Percentiles rank a stretch among this genome's conserved stretches.
Evolutionary conservation across 768 basidiomycete genomes (phyloP).

Genomic region (Hysterangium stoloniferum): DNA sequence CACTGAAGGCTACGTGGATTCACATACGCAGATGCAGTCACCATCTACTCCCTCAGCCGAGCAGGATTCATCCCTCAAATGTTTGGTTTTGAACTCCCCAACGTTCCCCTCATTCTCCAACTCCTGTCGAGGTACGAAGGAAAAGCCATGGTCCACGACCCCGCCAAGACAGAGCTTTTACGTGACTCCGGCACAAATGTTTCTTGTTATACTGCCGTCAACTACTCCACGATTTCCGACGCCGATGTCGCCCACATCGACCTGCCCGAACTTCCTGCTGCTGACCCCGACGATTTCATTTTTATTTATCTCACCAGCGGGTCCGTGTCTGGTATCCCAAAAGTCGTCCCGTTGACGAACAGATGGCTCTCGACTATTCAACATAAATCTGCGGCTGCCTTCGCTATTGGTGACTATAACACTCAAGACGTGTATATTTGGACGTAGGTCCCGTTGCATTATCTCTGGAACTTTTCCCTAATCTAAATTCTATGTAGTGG

Average conservation of each 20-base stretch:
- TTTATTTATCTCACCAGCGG: conserved; percentile 79
- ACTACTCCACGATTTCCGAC: conserved; percentile 32
- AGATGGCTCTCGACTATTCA: conserved; percentile 57
- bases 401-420: conserved; percentile 38
- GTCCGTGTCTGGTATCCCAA: conserved; percentile 78
- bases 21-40: conserved; percentile 61
- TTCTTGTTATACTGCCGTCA: conserved; percentile 24
- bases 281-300: conserved; percentile 35
- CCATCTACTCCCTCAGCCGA: conserved; percentile 67
- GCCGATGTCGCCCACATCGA: conserved; percentile 26
- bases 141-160: conserved; percentile 55
- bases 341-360: conserved; percentile 65
- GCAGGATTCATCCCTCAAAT: conserved; percentile 74
- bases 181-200: background rate
- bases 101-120: conserved; percentile 62
- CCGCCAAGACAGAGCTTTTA: conserved; percentile 11
- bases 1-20: conserved; percentile 76
- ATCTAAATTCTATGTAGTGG: conserved; percentile 50
- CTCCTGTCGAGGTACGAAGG: conserved; percentile 56
- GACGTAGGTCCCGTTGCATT: conserved; percentile 45
- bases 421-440: conserved; percentile 62
- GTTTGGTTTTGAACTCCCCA: conserved; percentile 72
- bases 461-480: conserved; percentile 24
- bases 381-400: conserved; percentile 50
- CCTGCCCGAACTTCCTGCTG: conserved; percentile 37